Conservation (phyloP, 495 filamentous ascomycete species). For the Penicillium maclennaniae region DNA sequence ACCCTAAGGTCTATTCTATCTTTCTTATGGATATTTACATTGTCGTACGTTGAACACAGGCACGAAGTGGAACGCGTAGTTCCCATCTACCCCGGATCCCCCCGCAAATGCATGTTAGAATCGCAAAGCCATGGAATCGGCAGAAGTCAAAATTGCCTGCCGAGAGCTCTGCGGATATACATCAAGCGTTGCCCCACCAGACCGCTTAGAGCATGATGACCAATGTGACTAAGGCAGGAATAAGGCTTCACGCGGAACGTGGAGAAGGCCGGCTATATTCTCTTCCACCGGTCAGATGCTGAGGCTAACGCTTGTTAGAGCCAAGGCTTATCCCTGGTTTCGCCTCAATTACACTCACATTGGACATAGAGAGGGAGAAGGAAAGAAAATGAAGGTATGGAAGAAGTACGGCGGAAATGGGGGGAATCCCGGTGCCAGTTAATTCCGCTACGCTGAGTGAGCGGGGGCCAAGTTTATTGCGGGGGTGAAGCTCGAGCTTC, state of each 20-base stretch:
- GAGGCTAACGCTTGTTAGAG: too few species aligned
- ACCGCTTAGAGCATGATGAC: conserved; percentile 22
- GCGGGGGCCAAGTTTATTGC: neutral
- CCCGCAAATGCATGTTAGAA: neutral
- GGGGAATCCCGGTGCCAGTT: conserved; percentile 4
- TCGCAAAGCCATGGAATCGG: neutral
- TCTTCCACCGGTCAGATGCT: conserved; percentile 4
- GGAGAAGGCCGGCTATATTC: conserved; percentile 17
- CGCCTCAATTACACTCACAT: too few species aligned
- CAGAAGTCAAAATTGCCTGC: neutral
- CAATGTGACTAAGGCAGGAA: conserved; percentile 8
- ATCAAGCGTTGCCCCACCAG: conserved; percentile 8
- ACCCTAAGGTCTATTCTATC: too few species aligned
- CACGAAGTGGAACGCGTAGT: neutral
- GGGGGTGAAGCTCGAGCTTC: conserved; percentile 7
- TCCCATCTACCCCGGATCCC: neutral
- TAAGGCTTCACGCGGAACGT: conserved; percentile 5
- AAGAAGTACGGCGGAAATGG: neutral
- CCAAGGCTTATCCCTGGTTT: too few species aligned
- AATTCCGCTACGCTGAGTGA: conserved; percentile 17
- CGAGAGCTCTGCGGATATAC: conserved; percentile 11
- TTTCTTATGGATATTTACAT: too few species aligned
- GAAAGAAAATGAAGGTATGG: neutral
- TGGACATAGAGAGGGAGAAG: neutral
- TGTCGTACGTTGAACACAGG: neutral